Evolutionary conservation across 2,329 filamentous ascomycete genomes (phyloP).

Genomic region (Cordyceps javanica): DNA sequence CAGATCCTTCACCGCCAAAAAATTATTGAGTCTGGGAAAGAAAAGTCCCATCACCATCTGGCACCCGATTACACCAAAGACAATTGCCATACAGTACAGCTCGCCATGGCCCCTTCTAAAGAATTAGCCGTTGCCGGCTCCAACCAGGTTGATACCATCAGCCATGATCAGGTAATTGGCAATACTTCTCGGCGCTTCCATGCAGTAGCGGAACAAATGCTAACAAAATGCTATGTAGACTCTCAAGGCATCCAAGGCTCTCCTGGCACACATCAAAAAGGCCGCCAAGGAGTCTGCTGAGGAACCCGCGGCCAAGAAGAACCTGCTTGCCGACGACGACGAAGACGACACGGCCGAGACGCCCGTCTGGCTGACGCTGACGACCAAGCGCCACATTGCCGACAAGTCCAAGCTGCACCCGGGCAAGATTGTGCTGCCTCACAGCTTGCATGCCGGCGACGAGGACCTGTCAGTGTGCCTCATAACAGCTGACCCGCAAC

Average conservation of each 20-base stretch:
- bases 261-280: conserved; percentile 56
- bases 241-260: conserved; percentile 56
- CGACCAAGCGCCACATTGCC: conserved; percentile 58
- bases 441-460: conserved; percentile 56
- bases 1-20: conserved; percentile 25
- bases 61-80: background rate
- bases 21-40: conserved; percentile 13
- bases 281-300: conserved; percentile 41
- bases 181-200: too few relatives aligned
- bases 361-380: conserved; percentile 57
- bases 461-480: conserved; percentile 70
- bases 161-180: conserved; percentile 33
- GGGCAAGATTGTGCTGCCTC: conserved; percentile 71
- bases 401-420: conserved; percentile 79
- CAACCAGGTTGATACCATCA: conserved; percentile 28
- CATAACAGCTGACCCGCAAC: conserved; percentile 75
- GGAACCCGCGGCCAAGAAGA: conserved; percentile 47
- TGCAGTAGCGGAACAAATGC: background rate
- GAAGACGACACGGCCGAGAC: conserved; percentile 41
- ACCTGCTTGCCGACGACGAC: conserved; percentile 42
- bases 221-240: conserved; percentile 35
- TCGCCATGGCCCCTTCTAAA: conserved; percentile 37
- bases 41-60: background rate
- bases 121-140: conserved; percentile 29
- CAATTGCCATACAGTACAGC: conserved; percentile 16